Evolutionary conservation across 1,139 yeast species (phyloP), one percentile per base, ranked within the genome.

Genomic region (Cylindricascospora bacillispora): DNA sequence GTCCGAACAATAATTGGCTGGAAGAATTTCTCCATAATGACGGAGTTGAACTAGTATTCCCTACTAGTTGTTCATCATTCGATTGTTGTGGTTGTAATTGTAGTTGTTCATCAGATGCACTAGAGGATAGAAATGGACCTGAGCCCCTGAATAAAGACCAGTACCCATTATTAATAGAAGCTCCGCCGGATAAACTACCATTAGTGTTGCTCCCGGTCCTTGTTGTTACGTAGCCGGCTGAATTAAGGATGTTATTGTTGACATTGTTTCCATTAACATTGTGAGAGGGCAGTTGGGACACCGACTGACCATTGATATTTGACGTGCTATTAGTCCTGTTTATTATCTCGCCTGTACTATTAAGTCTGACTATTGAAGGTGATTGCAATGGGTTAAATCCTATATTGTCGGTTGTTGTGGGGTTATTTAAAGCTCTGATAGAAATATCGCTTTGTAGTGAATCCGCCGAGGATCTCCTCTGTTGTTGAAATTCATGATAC

Each of bases 401-500:
- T 18, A 10, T 10, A 18, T 7, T 7, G 10, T 18, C 21, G 9
- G 10, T 7, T 7, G 7, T 18, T 7, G 7, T 10, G 7, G 10
- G 7, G 21, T 18, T 18, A 23, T 35, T 42, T 13, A 37, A 24
- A 24, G 36, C 38, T 20, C 45, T 36, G 6, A 39, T 37, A 3
- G 54, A 47, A 9, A 38, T 31, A 32, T 50, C 52, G 28, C 54
- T 50, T 4, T 42, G 37, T 18, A 49, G 19, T 3, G 56, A 50
- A 28, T 48, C 54, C 2, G 48, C 35, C 5, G 56, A 49, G 9
- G 45, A 43, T 21, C 54, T 37, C 23, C 52, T 35, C 29, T 49
- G 52, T 20, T 45, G 38, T 22, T 45, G 49, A 29, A 47, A 48
- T 32, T 50, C 54, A 30, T 48, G 52, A 26, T 49, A 49, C 6